Base-by-base conservation (phyloP, 1,139 yeast species). In the Saccharomycopsis crataegensis region DNA sequence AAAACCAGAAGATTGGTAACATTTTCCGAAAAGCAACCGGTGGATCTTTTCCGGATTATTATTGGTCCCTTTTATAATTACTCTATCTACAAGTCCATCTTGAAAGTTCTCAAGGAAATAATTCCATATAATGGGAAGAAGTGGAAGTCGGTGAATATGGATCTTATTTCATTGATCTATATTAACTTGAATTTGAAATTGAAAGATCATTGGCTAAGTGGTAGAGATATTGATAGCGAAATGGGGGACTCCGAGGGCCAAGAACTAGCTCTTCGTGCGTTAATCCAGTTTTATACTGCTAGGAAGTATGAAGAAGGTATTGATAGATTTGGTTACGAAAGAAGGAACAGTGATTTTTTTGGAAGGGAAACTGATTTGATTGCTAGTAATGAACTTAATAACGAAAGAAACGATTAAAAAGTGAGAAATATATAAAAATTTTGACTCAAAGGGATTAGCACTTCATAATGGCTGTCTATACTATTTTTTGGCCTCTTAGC, bases 111-210 rank as follows among this genome's bases (percentile, higher is more conserved):
- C 58, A 90, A 88, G 65, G 84, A 88, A 59, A 76, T 90, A 51
- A 83, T 91, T 0, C 97, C 98, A 0, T 89, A 85, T 67, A 91
- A 88, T 61, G 97, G 97, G 17, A 80, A 95, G 57, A 90, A 91
- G 67, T 93, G 99, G 99, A 84, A 90, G 62, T 80, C 90, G 12
- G 79, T 82, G 59, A 94, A 93, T 65, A 93, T 94, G 98, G 96
- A 90, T 61, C 72, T 93, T 54, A 88, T 94, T 7, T 89, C 97
- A 0, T 83, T 87, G 58, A 90, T 93, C 1, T 93, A 87, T 64
- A 69, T 93, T 48, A 83, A 88, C 62, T 79, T 90, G 62, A 78
- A 82, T 59, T 71, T 91, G 37, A 79, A 82, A 16, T 70, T 93
- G 51, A 78, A 83, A 57, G 98, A 91, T 64, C 85, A 83, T 62